Conservation (phyloP, 352 stramenopile genomes). For the Pythium dissotocum region DNA sequence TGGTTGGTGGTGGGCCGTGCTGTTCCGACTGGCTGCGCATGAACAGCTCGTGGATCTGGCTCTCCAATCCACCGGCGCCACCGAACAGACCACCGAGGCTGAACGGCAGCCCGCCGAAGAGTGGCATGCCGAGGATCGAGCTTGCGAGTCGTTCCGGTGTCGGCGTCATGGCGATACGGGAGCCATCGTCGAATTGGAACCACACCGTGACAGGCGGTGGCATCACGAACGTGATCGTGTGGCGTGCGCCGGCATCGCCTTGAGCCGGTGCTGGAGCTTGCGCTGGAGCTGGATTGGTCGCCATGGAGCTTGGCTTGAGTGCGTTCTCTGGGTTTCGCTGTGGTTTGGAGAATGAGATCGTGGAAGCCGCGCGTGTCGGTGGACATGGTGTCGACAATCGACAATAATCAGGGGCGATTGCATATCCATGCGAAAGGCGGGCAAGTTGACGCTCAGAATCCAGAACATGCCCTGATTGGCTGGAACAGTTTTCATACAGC, state of each 20-base stretch:
- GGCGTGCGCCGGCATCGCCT: slow-evolving; percentile 4
- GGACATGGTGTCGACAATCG: slow-evolving; percentile 14
- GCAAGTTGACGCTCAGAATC: slow-evolving; percentile 1
- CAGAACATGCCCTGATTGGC: slow-evolving; percentile 19
- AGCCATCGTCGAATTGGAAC: slow-evolving; percentile 60
- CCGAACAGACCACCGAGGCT: slow-evolving; percentile 12
- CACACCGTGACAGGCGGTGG: slow-evolving; percentile 56
- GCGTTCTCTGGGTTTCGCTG: slow-evolving; percentile 18
- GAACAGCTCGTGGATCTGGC: slow-evolving; percentile 65
- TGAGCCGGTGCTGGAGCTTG: slow-evolving; percentile 26
- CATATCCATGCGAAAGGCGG: neutral
- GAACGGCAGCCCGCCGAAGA: slow-evolving; percentile 36
- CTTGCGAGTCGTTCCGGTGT: slow-evolving; percentile 41
- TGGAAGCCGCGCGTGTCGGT: neutral
- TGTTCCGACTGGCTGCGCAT: slow-evolving; percentile 56
- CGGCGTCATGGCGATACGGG: slow-evolving; percentile 50
- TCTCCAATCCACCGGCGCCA: slow-evolving; percentile 28
- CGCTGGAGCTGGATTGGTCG: slow-evolving; percentile 16
- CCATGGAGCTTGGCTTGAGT: slow-evolving; percentile 13
- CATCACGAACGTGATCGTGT: slow-evolving; percentile 48
- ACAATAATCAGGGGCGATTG: neutral
- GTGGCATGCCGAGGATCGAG: slow-evolving; percentile 30
- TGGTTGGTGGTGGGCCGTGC: slow-evolving; percentile 67
- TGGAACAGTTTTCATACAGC: neutral
- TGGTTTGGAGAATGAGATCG: slow-evolving; percentile 33